Evolutionary conservation across 768 basidiomycete species (phyloP), one percentile per base, ranked within the genome.

Genomic region (Pholiota molesta): DNA sequence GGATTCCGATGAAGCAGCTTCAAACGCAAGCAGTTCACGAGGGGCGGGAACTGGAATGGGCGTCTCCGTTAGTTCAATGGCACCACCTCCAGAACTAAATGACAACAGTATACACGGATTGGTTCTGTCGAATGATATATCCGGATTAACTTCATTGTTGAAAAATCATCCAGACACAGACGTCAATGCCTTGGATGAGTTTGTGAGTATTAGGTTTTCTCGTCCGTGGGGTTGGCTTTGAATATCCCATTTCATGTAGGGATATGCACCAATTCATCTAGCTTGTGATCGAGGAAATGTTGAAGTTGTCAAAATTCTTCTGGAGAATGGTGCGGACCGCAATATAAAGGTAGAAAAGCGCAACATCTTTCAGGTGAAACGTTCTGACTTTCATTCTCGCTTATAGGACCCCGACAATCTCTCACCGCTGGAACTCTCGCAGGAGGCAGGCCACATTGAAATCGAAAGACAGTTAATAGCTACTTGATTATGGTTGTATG

Each of bases 241-340:
- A 61, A 61, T 40, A 56, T 21, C 21, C 31, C 31, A 16, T 19
- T 39, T 47, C 26, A 21, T 63, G 19, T 68, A 97, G 95, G 95
- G 93, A 37, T 95, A 94, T 72, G 92, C 94, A 0, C 83, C 95
- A 8, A 75, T 97, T 19, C 95, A 97, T 68, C 80, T 96, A 0
- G 95, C 95, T 5, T 86, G 88, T 28, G 95, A 97, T 73, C 80
- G 95, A 69, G 95, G 95, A 1, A 81, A 87, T 67, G 58, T 78
- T 7, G 77, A 79, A 0, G 75, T 84, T 2, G 89, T 91, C 1
- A 74, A 80, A 64, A 59, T 87, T 5, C 74, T 97, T 42, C 70
- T 95, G 19, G 66, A 78, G 21, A 77, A 79, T 55, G 93, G 92
- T 4, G 94, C 90, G 5, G 85, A 94, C 66, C 72, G 68, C 47